These are phyloP conservation scores for Salix dunnii DNA, from an alignment of 345 rosid genomes.

Conservation along the genomic window DNA sequence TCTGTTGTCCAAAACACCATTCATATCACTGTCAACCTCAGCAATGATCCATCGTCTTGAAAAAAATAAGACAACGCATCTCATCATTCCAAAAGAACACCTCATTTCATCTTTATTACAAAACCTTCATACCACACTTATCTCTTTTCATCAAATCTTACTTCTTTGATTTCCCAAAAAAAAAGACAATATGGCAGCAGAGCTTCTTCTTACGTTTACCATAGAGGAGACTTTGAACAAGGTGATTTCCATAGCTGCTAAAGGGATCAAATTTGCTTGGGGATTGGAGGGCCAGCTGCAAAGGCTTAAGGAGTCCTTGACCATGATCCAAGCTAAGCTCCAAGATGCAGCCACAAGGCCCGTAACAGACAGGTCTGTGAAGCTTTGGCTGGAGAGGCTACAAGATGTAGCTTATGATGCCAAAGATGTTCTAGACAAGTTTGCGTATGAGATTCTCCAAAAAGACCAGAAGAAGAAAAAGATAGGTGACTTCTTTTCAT, in stretches of 20 bases:
- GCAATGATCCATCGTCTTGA: no score
- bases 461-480: background rate
- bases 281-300: background rate
- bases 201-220: background rate
- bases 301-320: background rate
- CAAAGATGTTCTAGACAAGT: background rate
- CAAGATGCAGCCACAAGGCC: background rate
- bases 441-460: background rate
- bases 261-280: background rate
- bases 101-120: no score
- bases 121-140: no score
- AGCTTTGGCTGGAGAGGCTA: constrained; percentile 91
- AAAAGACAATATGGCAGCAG: no score
- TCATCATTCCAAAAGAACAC: no score
- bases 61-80: no score
- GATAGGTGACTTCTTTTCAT: background rate
- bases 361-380: constrained; percentile 39
- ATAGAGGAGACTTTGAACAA: no score
- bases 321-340: background rate
- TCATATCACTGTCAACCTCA: no score
- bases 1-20: no score
- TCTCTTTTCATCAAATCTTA: no score
- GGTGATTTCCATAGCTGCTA: background rate
- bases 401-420: constrained; percentile 41
- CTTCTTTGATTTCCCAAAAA: no score